Base-by-base conservation (phyloP, 2,329 filamentous ascomycete species). In the Incumbomyces delicatus region DNA sequence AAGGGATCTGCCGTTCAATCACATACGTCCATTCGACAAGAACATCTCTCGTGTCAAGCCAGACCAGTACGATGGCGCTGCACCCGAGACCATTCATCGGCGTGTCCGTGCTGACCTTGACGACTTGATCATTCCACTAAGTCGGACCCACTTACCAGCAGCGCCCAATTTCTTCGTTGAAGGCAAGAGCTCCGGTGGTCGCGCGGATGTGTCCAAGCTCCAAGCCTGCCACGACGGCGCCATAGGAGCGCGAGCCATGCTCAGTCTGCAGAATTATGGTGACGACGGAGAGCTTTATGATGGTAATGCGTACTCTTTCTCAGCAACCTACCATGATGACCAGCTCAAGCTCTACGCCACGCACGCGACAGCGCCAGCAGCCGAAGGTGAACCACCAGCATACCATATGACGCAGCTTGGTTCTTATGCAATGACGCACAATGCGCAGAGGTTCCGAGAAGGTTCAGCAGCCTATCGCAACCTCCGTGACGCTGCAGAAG, bases 391-490 rank as follows among this genome's bases (percentile, higher is more conserved):
- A 52, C 61, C 43, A 30, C 34, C 44, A 2, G 50, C 50, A 39
- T 72, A 71, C 55, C 59, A 70, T 42, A 72, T 70, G 64, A 68
- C 63, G 10, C 53, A 63, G 41, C 2, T 70, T 0, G 40, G 50
- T 0, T 39, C 14, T 2, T 68, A 33, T 32, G 46, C 2, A 2
- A 50, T 70, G 55, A 66, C 59, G 0, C 40, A 41, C 29, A 47
- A 53, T 39, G 20, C 40, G 2, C 53, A 67, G 1, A 54, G 40
- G 2, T 71, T 68, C 47, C 40, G 56, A 13, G 13, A 60, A 45
- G 68, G 66, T 14, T 60, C 58, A 7, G 58, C 58, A 2, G 64
- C 64, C 41, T 67, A 68, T 50, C 60, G 68, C 41, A 71, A 72
- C 55, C 52, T 56, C 1, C 57, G 66, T 48, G 65, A 71, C 36